These are phyloP conservation scores for Pelargonium nanum DNA, from an alignment of 345 rosid species.

Conservation along the genomic window DNA sequence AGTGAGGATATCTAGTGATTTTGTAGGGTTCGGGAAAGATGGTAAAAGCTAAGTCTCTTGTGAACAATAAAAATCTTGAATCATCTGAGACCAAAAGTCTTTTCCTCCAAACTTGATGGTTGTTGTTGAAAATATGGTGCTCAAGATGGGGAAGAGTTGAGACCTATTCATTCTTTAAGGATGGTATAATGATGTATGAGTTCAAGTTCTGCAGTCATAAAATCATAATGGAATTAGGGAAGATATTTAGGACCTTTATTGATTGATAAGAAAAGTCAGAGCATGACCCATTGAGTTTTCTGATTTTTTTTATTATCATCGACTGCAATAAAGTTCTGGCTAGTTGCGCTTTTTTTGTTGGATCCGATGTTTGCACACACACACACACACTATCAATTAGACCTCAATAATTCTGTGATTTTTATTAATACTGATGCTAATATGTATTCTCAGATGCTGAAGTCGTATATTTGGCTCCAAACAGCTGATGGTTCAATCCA, in stretches of 20 bases:
- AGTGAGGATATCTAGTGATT: background rate
- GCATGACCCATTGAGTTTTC: background rate
- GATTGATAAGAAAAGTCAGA: background rate
- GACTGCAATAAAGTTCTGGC: background rate
- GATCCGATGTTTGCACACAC: background rate
- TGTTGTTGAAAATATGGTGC: background rate
- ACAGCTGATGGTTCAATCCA: conserved; percentile 82
- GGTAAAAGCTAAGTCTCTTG: background rate
- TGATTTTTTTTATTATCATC: too few relatives aligned
- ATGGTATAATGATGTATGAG: background rate
- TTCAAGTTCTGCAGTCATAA: background rate
- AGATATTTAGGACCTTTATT: background rate
- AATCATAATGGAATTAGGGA: background rate
- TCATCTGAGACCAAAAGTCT: too few relatives aligned
- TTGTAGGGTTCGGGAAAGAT: background rate
- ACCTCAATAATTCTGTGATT: background rate
- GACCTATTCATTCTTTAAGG: background rate
- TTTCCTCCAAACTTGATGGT: background rate
- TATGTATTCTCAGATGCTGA: conserved; percentile 31
- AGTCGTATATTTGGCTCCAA: conserved; percentile 81
- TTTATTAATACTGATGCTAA: background rate
- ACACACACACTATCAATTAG: background rate
- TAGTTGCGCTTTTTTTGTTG: background rate
- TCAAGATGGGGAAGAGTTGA: background rate
- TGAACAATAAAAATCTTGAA: too few relatives aligned